Percentiles rank a stretch among this genome's conserved stretches.
Evolutionary conservation across 495 filamentous ascomycete genomes (phyloP).

Genomic region (Rusavskia elegans): DNA sequence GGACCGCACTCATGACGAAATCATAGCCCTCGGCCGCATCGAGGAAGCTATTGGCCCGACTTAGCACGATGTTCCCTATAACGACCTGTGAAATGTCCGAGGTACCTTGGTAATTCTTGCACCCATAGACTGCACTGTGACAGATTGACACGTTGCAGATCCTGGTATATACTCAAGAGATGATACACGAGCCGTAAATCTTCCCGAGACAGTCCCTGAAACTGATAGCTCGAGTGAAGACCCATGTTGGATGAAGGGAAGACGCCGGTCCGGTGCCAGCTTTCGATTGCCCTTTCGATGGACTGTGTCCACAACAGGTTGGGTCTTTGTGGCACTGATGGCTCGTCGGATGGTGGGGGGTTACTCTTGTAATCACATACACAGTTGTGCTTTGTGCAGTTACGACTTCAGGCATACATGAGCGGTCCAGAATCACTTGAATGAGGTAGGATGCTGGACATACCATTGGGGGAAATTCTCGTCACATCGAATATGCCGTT

Average conservation of each 20-base stretch:
- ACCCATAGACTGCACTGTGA: conserved; percentile 82
- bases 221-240: conserved; percentile 43
- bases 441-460: conserved; percentile 8
- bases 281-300: conserved; percentile 63
- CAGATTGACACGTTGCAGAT: conserved; percentile 60
- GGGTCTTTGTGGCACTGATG: conserved; percentile 52
- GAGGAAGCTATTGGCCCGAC: conserved; percentile 49
- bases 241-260: conserved; percentile 77
- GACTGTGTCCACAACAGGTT: conserved; percentile 71
- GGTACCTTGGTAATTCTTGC: conserved; percentile 80
- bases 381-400: conserved; percentile 97
- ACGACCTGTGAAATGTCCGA: conserved; percentile 4
- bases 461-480: conserved; percentile 98
- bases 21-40: conserved; percentile 61
- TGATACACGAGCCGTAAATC: conserved; percentile 86
- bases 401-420: conserved; percentile 44
- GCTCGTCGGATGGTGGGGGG: conserved; percentile 42
- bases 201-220: conserved; percentile 48
- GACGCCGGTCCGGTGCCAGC: conserved; percentile 68
- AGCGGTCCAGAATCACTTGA: not conserved
- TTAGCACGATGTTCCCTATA: conserved; percentile 1
- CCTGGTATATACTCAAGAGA: conserved; percentile 68
- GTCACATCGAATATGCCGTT: conserved; percentile 92
- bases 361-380: conserved; percentile 93
- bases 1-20: conserved; percentile 85